Base-by-base conservation (phyloP, 768 basidiomycete genomes). In the Naganishia friedmannii region DNA sequence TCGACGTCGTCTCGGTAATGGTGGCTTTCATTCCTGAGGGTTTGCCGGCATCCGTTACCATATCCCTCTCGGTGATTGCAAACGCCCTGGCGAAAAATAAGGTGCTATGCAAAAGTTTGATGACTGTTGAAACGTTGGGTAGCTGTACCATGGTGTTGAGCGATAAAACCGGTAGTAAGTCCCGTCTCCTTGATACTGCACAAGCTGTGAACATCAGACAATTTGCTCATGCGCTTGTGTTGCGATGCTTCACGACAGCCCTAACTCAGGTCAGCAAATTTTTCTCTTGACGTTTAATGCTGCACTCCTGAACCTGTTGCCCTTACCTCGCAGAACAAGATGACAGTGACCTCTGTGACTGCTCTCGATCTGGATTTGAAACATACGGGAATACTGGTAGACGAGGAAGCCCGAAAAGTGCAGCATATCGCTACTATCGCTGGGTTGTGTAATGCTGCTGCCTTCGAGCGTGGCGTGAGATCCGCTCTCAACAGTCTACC, bases 41-140 rank as follows among this genome's bases (percentile, higher is more conserved):
- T 17, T 29, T 68, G 15, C 72, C 72, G 7, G 56, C 67, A 7
- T 51, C 63, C 19, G 86, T 87, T 21, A 86, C 87, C 0, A 75
- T 88, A 0, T 86, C 86, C 0, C 81, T 88, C n/a, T 79, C 82
- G 3, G 80, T 82, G 65, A 78, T 83, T 26, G 85, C 84, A 23
- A 78, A 84, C 39, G 82, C 83, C 9, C 82, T 88, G 72, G 82
- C 84, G 66, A 85, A 85, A 73, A 84, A 85, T 73, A 85, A 85
- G 73, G 84, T 87, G 26, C 77, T 86, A 19, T 85, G 85, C 70
- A 86, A 86, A 73, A 86, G 86, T 2, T 81, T 89, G 28, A 84
- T 87, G 29, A 89, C 87, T 7, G 87, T 89, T 34, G 88, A 89
- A 77, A 87, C 86, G 8, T 82, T 89, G 6, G 88, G 88, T 8